A percentile compares a stretch with the other conserved stretches of the same genome.
Conservation (phyloP, 768 basidiomycete species). For the Russula abietina region DNA sequence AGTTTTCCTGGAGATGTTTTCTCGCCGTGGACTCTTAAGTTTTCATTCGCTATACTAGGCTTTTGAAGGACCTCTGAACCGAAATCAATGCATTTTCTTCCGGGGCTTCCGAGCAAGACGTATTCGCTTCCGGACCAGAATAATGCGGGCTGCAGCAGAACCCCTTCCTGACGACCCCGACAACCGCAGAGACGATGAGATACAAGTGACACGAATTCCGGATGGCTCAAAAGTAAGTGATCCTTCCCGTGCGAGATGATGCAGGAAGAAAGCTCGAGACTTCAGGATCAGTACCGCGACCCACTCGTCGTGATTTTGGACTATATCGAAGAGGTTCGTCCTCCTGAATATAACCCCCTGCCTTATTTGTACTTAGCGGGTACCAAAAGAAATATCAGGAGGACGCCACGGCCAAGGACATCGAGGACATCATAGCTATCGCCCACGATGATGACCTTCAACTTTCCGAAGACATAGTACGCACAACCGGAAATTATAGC, state of each 20-base stretch:
- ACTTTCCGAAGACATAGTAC: conserved; percentile 1
- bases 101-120: conserved; percentile 15
- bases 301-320: conserved; percentile 1
- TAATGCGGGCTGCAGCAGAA: not conserved
- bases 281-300: not conserved
- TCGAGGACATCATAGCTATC: not conserved
- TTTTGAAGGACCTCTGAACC: no score
- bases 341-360: not conserved
- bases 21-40: no score
- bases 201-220: not conserved
- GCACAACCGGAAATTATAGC: not conserved
- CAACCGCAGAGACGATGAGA: not conserved
- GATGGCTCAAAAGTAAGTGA: not conserved
- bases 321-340: conserved; percentile 14
- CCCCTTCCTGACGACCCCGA: conserved; percentile 8
- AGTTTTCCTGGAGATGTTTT: not conserved
- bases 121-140: not conserved
- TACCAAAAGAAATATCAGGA: conserved; percentile 8
- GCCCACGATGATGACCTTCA: conserved; percentile 15
- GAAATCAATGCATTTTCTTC: conserved; percentile 14
- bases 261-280: not conserved
- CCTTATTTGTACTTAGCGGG: not conserved
- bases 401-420: not conserved
- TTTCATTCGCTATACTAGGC: no score
- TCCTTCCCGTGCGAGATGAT: not conserved